These are phyloP conservation scores for Tillandsia fasciculata DNA, from an alignment of 176 grass and related monocot genomes.

Conservation along the genomic window DNA sequence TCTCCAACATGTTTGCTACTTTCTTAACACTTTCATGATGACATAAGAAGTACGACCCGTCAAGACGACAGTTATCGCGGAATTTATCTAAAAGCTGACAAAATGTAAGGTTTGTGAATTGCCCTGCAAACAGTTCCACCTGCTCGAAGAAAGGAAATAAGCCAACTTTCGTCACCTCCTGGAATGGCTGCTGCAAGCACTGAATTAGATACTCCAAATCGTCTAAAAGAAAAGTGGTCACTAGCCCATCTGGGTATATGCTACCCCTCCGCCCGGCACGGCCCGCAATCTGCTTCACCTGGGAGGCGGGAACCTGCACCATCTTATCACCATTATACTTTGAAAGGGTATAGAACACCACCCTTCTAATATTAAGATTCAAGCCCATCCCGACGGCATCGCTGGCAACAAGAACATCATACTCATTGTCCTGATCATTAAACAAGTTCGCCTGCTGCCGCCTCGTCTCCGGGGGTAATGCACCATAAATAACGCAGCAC, in stretches of 20 bases:
- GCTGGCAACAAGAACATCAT: slow-evolving; percentile 82
- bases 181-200: slow-evolving; percentile 77
- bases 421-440: slow-evolving; percentile 81
- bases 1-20: slow-evolving; percentile 95
- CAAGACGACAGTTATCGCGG: slow-evolving; percentile 61
- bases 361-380: slow-evolving; percentile 94
- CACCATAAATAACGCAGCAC: slow-evolving; percentile 90
- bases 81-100: slow-evolving; percentile 74
- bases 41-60: slow-evolving; percentile 79
- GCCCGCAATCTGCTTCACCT: slow-evolving; percentile 95
- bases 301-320: slow-evolving; percentile 60
- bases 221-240: slow-evolving; percentile 66
- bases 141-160: slow-evolving; percentile 95
- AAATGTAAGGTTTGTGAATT: slow-evolving; percentile 47
- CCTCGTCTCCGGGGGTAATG: slow-evolving; percentile 75
- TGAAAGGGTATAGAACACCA: slow-evolving; percentile 61
- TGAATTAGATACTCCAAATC: slow-evolving; percentile 90
- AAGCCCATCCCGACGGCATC: slow-evolving; percentile 90
- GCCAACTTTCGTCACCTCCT: slow-evolving; percentile 59
- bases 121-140: slow-evolving; percentile 81
- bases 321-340: slow-evolving; percentile 89
- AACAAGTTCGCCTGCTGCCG: slow-evolving; percentile 76
- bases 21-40: slow-evolving; percentile 65
- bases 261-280: slow-evolving; percentile 85
- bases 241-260: slow-evolving; percentile 79